Percentiles rank a stretch among this genome's conserved stretches.
Conservation (phyloP, 805 yeast genomes). For the Tetrapisispora fleetii region DNA sequence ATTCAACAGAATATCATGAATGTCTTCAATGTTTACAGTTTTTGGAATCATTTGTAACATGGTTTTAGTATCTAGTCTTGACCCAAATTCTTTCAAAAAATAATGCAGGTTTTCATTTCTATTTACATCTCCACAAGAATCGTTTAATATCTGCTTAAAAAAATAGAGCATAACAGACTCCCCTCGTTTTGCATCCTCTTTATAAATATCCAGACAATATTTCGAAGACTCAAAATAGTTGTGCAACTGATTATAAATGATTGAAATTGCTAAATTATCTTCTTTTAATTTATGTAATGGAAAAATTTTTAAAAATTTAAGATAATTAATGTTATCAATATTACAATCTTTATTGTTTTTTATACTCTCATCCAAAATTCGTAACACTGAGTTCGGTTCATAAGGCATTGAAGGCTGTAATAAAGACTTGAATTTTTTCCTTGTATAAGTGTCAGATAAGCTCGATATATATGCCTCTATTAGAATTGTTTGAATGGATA, state of each 20-base stretch:
- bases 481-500: conserved; percentile 36
- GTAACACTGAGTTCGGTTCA: conserved; percentile 32
- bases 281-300: conserved; percentile 50
- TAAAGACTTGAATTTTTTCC: conserved; percentile 29
- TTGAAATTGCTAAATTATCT: conserved; percentile 53
- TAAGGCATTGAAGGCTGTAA: conserved; percentile 29
- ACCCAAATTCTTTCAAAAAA: conserved; percentile 22
- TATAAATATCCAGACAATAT: conserved; percentile 46
- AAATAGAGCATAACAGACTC: conserved; percentile 30
- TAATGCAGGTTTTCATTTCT: conserved; percentile 3
- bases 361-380: conserved; percentile 10
- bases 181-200: conserved; percentile 33
- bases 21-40: conserved; percentile 33
- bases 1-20: conserved; percentile 37
- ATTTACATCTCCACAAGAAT: not conserved
- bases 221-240: conserved; percentile 49
- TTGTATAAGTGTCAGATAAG: conserved; percentile 12
- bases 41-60: conserved; percentile 45
- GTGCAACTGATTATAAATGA: conserved; percentile 46
- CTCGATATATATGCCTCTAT: conserved; percentile 36
- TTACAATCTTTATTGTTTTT: not conserved
- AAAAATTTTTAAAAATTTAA: conserved; percentile 34
- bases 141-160: conserved; percentile 28
- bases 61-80: conserved; percentile 14
- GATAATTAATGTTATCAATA: conserved; percentile 5